phyloP scores from a whole-genome alignment of 768 basidiomycete species.

The Russula brevipes region DNA sequence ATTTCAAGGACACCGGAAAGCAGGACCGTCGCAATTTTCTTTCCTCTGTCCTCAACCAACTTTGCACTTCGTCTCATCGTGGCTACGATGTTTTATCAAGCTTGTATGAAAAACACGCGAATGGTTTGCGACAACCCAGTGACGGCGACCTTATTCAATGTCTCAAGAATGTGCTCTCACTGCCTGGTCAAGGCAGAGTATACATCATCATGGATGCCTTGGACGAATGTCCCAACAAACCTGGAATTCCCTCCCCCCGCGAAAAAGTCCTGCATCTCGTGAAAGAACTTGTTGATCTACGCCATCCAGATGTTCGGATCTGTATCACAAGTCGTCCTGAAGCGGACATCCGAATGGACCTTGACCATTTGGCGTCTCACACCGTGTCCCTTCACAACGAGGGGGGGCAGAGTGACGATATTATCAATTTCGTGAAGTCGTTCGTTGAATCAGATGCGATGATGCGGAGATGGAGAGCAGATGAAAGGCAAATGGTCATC shows the following conservation, averaged over 20 bases:
- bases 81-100: neutral
- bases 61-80: neutral
- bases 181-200: neutral
- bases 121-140: neutral
- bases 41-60: neutral
- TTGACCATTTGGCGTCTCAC: neutral
- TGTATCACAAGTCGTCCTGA: neutral
- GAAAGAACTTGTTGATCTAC: neutral
- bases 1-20: neutral
- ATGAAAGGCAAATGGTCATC: neutral
- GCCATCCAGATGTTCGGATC: neutral
- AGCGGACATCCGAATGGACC: neutral
- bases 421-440: neutral
- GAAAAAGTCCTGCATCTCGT: neutral
- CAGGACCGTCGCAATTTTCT: conserved; percentile 1
- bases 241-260: neutral
- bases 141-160: neutral
- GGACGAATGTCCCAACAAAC: conserved; percentile 3
- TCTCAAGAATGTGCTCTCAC: neutral
- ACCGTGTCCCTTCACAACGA: neutral
- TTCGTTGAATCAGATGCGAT: neutral
- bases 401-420: neutral
- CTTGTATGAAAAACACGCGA: neutral
- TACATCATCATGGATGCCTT: conserved; percentile 4
- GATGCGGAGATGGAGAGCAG: neutral